Conservation (phyloP, 192 early-diverging fungal species). For the Obelidium mucronatum region DNA sequence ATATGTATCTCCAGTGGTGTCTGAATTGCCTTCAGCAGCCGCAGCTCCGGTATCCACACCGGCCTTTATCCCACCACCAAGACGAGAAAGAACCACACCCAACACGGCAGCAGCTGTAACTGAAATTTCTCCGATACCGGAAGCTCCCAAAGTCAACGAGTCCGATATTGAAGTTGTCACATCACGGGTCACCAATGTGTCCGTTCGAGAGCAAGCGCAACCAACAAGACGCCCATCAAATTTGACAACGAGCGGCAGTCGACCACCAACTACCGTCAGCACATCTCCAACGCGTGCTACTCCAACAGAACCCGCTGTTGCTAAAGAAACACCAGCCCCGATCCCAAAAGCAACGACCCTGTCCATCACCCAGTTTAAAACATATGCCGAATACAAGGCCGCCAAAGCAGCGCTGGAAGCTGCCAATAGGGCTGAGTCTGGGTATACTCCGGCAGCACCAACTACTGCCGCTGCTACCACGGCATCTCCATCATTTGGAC, state of each 20-base stretch:
- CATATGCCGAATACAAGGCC: constrained; percentile 27
- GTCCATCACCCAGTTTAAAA: constrained; percentile 6
- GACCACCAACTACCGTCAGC: background rate
- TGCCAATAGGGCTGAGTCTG: background rate
- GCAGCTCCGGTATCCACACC: background rate
- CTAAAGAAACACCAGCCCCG: background rate
- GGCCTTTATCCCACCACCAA: background rate
- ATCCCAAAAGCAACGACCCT: background rate
- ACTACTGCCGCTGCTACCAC: background rate
- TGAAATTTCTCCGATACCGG: background rate
- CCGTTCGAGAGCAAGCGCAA: background rate
- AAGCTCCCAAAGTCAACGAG: too few relatives aligned
- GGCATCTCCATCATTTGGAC: background rate
- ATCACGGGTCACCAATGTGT: background rate
- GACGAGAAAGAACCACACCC: background rate
- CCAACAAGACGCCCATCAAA: background rate
- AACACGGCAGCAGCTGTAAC: background rate
- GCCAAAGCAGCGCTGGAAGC: constrained; percentile 22
- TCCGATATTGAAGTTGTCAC: background rate
- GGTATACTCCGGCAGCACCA: background rate
- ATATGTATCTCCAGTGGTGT: background rate
- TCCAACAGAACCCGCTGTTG: background rate
- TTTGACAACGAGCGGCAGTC: background rate
- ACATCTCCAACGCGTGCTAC: background rate
- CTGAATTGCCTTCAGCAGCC: background rate